Conservation (phyloP, 345 rosid species). For the Dovyalis caffra region DNA sequence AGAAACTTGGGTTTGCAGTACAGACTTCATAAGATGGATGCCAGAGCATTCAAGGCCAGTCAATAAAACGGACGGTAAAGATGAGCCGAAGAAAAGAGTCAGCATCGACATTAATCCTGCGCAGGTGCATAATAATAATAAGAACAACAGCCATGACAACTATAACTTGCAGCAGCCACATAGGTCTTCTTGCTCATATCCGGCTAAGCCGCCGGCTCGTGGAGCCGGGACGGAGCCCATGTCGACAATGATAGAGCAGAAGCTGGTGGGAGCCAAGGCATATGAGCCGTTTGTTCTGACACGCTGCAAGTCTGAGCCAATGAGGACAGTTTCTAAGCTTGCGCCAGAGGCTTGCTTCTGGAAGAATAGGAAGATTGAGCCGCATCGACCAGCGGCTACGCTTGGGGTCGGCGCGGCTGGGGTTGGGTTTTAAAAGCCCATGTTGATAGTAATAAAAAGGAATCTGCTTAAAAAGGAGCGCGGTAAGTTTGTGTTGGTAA, state of each 20-base stretch:
- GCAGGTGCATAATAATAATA: conserved; percentile 24
- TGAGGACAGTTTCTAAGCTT: conserved; percentile 58
- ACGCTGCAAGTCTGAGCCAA: conserved; percentile 95
- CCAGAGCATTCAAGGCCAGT: conserved; percentile 40
- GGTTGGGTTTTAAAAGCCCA: conserved; percentile 28
- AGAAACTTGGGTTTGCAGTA: conserved; percentile 93
- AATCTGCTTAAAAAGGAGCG: background rate
- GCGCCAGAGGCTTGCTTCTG: conserved; percentile 78
- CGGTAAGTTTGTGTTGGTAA: conserved; percentile 24
- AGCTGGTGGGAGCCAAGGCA: conserved; percentile 47
- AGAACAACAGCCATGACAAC: no score
- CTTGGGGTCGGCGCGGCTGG: conserved; percentile 76
- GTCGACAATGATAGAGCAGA: conserved; percentile 53
- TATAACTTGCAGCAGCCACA: conserved; percentile 16
- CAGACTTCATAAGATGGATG: conserved; percentile 73
- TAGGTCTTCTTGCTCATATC: conserved; percentile 79
- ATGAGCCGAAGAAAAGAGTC: conserved; percentile 46
- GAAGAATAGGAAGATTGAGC: conserved; percentile 90
- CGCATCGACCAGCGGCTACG: conserved; percentile 57
- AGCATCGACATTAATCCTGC: conserved; percentile 39
- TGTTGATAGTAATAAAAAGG: background rate
- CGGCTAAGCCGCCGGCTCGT: conserved; percentile 32
- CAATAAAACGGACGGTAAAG: conserved; percentile 31
- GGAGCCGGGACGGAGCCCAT: conserved; percentile 32
- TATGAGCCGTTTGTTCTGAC: conserved; percentile 66